These are phyloP conservation scores for Phytophthora agathidicida DNA, from an alignment of 352 stramenopile genomes.

Conservation along the genomic window DNA sequence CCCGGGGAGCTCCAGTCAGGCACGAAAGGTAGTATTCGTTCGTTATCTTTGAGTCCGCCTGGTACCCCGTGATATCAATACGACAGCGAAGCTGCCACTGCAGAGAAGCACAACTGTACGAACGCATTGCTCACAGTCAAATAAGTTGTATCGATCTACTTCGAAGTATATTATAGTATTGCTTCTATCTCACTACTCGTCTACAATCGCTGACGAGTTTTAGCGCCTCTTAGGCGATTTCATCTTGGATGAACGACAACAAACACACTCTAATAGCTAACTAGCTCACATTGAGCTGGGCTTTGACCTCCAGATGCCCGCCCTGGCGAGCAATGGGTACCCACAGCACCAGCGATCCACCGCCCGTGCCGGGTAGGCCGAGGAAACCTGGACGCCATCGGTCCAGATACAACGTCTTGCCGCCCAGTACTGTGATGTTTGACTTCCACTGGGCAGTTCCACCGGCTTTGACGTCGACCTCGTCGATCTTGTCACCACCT, in stretches of 20 bases:
- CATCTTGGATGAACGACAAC: slow-evolving; percentile 4
- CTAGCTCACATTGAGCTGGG: slow-evolving; percentile 55
- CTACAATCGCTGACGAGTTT: slow-evolving; percentile 13
- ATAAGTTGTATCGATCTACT: slow-evolving; percentile 10
- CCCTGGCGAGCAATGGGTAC: slow-evolving; percentile 42
- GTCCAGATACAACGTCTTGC: slow-evolving; percentile 76
- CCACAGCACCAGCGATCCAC: slow-evolving; percentile 65
- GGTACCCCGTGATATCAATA: no score
- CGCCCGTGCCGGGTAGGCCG: slow-evolving; percentile 56
- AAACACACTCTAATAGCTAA: slow-evolving; percentile 10
- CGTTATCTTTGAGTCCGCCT: no score
- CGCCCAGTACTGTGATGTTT: slow-evolving; percentile 36
- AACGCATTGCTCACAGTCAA: no score
- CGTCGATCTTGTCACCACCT: slow-evolving; percentile 40
- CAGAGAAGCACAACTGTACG: no score
- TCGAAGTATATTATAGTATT: slow-evolving; percentile 28
- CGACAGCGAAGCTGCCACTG: no score
- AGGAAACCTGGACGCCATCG: slow-evolving; percentile 63
- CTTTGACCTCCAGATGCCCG: slow-evolving; percentile 50
- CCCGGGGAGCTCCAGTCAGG: no score
- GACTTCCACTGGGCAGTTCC: slow-evolving; percentile 41
- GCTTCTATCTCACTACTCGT: slow-evolving; percentile 19
- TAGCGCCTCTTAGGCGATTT: slow-evolving; percentile 9
- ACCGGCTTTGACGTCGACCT: slow-evolving; percentile 43
- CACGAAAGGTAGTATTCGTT: no score